Evolutionary conservation across 2,329 filamentous ascomycete species (phyloP).

Genomic region (Clarireedia homoeocarpa): DNA sequence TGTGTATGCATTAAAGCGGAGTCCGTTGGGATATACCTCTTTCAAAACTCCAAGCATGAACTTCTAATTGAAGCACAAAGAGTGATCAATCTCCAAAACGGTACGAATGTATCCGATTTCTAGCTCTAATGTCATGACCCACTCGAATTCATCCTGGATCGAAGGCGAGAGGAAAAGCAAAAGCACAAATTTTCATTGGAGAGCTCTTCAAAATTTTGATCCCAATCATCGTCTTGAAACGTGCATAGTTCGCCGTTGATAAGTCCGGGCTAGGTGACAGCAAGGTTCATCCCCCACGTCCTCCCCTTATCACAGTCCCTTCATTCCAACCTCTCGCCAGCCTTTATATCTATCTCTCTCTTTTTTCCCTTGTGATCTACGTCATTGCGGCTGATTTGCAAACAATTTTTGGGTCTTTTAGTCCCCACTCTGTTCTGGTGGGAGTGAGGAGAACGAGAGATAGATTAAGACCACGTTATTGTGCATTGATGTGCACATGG

Average conservation of each 20-base stretch:
- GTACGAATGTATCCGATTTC: not conserved
- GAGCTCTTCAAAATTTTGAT: not conserved
- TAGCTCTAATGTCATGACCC: not conserved
- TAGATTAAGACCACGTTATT: not conserved
- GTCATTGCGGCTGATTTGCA: slow-evolving; percentile 5
- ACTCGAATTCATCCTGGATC: not conserved
- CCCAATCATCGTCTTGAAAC: not conserved
- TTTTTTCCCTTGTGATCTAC: slow-evolving; percentile 4
- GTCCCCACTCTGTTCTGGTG: too few relatives aligned
- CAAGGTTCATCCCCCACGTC: slow-evolving; percentile 3
- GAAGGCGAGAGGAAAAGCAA: not conserved
- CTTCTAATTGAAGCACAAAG: not conserved
- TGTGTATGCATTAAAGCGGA: not conserved
- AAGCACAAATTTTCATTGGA: not conserved
- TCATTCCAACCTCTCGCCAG: not conserved
- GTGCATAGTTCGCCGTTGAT: not conserved
- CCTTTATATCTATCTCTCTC: not conserved
- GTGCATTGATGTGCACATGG: slow-evolving; percentile 10
- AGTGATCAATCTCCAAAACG: not conserved
- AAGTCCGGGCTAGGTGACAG: not conserved
- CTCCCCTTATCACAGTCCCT: not conserved
- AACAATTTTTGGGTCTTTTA: not conserved
- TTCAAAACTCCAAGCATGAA: not conserved
- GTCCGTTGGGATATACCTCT: not conserved
- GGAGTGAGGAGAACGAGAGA: too few relatives aligned